Conservation (phyloP, 1,284 basidiomycete species). For the Cryptococcus sp. region DNA sequence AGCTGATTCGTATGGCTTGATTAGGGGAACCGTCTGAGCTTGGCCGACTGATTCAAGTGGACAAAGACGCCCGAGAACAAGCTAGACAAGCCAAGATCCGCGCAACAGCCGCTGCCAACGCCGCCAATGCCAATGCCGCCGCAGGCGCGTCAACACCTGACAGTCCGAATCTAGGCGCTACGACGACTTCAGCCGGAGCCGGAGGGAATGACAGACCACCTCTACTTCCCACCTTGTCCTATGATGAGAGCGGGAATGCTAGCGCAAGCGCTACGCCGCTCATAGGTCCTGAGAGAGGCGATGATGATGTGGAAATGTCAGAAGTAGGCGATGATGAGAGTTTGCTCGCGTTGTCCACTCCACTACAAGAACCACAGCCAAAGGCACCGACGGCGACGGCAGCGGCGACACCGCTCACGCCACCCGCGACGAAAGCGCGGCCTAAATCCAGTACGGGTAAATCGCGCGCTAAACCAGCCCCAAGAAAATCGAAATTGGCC, state of each 20-base stretch:
- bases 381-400: no score
- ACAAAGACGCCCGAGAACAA: constrained; percentile 39
- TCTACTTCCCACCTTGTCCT: no score
- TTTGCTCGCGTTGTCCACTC: no score
- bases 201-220: not conserved
- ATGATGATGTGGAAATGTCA: not conserved
- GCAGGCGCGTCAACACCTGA: constrained; percentile 7
- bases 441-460: not conserved
- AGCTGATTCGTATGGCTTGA: not conserved
- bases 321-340: no score
- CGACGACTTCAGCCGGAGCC: constrained; percentile 2
- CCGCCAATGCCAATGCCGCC: constrained; percentile 6
- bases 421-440: not conserved
- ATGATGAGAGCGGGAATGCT: not conserved
- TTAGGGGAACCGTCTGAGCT: constrained; percentile 45
- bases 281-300: not conserved
- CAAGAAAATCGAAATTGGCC: constrained; percentile 45
- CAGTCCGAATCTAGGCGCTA: not conserved
- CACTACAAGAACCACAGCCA: not conserved
- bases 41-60: constrained; percentile 32
- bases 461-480: constrained; percentile 4
- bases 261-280: not conserved
- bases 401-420: constrained; percentile 1
- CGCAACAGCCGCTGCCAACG: not conserved
- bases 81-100: constrained; percentile 17